These are phyloP conservation scores for Wilhelminamyces savonicus DNA, from an alignment of 805 yeast genomes.

Conservation along the genomic window DNA sequence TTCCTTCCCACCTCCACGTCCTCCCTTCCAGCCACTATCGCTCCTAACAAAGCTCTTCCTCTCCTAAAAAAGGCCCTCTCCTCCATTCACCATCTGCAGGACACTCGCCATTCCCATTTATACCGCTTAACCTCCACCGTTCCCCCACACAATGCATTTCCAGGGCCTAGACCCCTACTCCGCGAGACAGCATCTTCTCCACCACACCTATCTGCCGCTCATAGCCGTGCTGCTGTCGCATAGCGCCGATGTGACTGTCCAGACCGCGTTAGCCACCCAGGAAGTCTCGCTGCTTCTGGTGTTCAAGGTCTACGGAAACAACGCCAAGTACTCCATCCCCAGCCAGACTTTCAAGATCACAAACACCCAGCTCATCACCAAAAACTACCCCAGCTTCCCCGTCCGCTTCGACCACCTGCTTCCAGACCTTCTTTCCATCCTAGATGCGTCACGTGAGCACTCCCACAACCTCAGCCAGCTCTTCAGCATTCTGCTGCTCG, in stretches of 20 bases:
- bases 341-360: constrained; percentile 41
- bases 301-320: constrained; percentile 51
- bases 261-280: constrained; percentile 27
- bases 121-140: no score
- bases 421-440: constrained; percentile 32
- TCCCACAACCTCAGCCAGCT: constrained; percentile 12
- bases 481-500: constrained; percentile 34
- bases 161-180: constrained; percentile 32
- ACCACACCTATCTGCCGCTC: constrained; percentile 47
- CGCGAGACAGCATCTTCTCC: constrained; percentile 35
- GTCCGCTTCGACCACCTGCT: constrained; percentile 40
- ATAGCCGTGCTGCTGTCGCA: constrained; percentile 44
- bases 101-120: no score
- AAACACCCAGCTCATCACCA: constrained; percentile 45
- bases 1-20: no score
- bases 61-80: no score
- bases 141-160: neutral
- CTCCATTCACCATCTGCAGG: no score
- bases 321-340: constrained; percentile 35
- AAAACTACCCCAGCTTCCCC: constrained; percentile 47
- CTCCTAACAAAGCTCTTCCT: no score
- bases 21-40: no score
- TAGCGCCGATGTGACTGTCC: constrained; percentile 40
- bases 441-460: constrained; percentile 9
- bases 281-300: constrained; percentile 41